Base-by-base conservation (phyloP, 441 rosid genomes). In the Pelargonium citronellum region DNA sequence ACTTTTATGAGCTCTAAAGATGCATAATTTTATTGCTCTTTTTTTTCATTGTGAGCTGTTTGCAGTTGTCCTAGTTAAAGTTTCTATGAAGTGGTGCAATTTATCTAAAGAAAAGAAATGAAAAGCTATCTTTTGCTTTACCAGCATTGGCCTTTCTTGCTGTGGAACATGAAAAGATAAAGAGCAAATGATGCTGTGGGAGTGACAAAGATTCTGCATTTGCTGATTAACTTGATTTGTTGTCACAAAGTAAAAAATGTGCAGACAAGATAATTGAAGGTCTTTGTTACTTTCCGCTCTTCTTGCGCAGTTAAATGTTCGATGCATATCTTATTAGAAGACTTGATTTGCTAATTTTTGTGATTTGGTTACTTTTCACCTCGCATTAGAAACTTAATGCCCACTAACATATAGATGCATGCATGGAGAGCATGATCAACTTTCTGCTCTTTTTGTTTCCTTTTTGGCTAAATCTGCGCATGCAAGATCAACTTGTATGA, bases 231-330 rank as follows among this genome's bases (percentile, higher is more conserved):
- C 20, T 16, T 53, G 43, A 67, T 74, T 53, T n/a, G 19, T 61
- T 63, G 71, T 62, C 64, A 66, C 72, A 44, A 73, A 76, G 78
- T 78, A 57, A 78, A 75, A 75, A 75, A 62, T 64, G 70, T n/a
- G 53, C 67, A 67, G 24, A 66, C 66, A 68, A 67, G 57, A 47
- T 47, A 12, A 67, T 74, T 20, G 13, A 7, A 4, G 69, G 22
- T 19, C 43, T 61, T 69, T 49, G 20, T 43, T 47, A 69, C 63
- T 58, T 58, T 20, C 30, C 63, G 20, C 63, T 19, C 13, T 8
- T 58, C 63, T 58, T 58, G 27, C 22, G 34, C 63, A 20, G 30
- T 58, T 58, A 2, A 19, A 58, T 58, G 63, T 19, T 44, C 20
- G 63, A 57, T 57, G 9, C 63, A 57, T 19, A 57, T 57, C 63